Conservation (phyloP, 352 stramenopile species). For the Salisapilia sapeloensis region DNA sequence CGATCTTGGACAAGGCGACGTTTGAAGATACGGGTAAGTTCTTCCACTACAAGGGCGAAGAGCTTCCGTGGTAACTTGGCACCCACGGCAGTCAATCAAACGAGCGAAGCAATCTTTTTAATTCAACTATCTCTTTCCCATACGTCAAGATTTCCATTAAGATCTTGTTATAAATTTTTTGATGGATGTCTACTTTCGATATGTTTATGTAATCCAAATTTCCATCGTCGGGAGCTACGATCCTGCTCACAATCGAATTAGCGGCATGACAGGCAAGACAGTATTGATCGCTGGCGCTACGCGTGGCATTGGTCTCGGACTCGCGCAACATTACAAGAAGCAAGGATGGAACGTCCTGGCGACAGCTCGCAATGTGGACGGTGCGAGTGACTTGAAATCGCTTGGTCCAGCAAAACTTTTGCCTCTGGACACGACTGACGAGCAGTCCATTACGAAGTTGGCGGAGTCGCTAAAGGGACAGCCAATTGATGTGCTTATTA, state of each 20-base stretch:
- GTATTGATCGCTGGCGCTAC: slow-evolving; percentile 32
- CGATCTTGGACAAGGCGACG: slow-evolving; percentile 30
- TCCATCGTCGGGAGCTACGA: too few relatives aligned
- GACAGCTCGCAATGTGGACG: slow-evolving; percentile 18
- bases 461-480: slow-evolving; percentile 1
- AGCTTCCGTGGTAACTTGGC: slow-evolving; percentile 13
- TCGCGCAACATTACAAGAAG: slow-evolving; percentile 20
- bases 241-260: too few relatives aligned
- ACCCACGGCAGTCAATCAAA: too few relatives aligned
- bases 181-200: too few relatives aligned
- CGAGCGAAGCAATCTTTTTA: too few relatives aligned
- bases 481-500: slow-evolving; percentile 13
- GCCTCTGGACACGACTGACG: slow-evolving; percentile 7
- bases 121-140: too few relatives aligned
- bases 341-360: slow-evolving; percentile 28
- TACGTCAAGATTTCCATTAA: too few relatives aligned
- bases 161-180: too few relatives aligned
- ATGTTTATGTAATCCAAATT: too few relatives aligned
- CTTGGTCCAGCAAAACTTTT: too few relatives aligned
- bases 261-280: slow-evolving; percentile 10
- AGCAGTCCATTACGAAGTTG: slow-evolving; percentile 6
- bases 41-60: slow-evolving; percentile 9
- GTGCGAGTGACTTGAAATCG: slow-evolving; percentile 3
- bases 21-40: slow-evolving; percentile 8
- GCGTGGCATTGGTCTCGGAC: slow-evolving; percentile 23